Base-by-base conservation (phyloP, 495 filamentous ascomycete genomes). In the Thozetella sp. region DNA sequence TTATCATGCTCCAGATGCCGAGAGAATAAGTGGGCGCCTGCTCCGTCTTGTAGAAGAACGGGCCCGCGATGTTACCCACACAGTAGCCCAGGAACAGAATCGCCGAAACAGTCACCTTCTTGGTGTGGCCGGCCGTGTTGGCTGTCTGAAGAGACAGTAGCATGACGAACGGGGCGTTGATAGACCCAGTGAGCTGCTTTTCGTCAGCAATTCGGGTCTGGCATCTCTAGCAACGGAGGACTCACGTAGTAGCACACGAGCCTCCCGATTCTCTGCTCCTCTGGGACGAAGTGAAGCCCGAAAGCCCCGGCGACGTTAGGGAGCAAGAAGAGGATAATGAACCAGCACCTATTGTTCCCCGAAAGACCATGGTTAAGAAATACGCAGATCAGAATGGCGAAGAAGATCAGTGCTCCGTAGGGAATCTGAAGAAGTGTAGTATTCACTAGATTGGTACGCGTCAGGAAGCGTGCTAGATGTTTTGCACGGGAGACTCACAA, bases 1-100 rank as follows among this genome's bases (percentile, higher is more conserved):
- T 80, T 54, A 89, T 86, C 78, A 87, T 87, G 2, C 78, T 81
- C 76, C 84, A 86, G 53, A 88, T 86, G 2, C 84, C 86, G 20
- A 87, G 79, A 1, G 67, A 57, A 57, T 88, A 88, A 2, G 71
- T 72, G 22, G 84, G 84, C 20, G 76, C 80, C 65, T 88, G 84
- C 22, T 68, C 70, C 1, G 76, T 76, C 61, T 84, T 84, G 64
- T 86, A 88, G 72, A 88, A 88, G 68, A 88, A 87, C 0, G 86
- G 86, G 0, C 85, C 85, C 0, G 80, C 76, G 52, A n/a, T 34
- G 27, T 63, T 62, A 22, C 65, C 68, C 13, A 60, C 56, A 26
- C 74, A 75, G 55, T 78, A 78, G 1, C 72, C 69, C 20, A 75
- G 57, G 70, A 86, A 87, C 3, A 83, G 74, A 6, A 85, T 76